These are phyloP conservation scores for Leptodermis oblonga DNA, from an alignment of 257 asterid species.

Conservation along the genomic window DNA sequence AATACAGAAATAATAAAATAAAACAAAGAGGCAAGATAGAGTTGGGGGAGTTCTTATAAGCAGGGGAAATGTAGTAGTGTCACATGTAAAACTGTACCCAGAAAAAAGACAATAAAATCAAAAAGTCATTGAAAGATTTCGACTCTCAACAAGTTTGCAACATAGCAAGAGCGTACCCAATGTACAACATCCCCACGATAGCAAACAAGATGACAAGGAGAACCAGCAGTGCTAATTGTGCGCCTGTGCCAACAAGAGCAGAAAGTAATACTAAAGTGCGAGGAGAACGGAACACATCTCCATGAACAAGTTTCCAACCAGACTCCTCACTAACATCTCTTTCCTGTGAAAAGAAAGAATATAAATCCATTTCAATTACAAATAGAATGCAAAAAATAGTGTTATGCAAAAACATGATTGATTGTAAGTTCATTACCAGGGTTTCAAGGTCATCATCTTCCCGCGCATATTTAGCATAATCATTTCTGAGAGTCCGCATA, in stretches of 20 bases:
- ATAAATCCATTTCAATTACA: neutral
- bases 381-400: neutral
- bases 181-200: constrained; percentile 53
- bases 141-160: neutral
- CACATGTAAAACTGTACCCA: neutral
- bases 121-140: neutral
- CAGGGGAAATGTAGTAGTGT: neutral
- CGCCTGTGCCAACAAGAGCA: constrained; percentile 61
- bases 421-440: constrained; percentile 48
- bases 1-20: neutral
- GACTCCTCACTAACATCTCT: constrained; percentile 65
- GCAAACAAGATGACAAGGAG: constrained; percentile 54
- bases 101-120: neutral
- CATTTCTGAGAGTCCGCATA: constrained; percentile 96
- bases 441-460: constrained; percentile 97
- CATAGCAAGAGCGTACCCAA: constrained; percentile 45
- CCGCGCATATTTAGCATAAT: constrained; percentile 97
- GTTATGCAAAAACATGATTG: neutral
- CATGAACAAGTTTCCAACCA: constrained; percentile 71
- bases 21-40: neutral
- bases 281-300: constrained; percentile 58
- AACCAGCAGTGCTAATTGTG: constrained; percentile 54
- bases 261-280: constrained; percentile 41
- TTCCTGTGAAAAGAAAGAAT: constrained; percentile 34
- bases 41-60: too few species aligned